Percentiles rank a stretch among this genome's conserved stretches.
phyloP scores from a whole-genome alignment of 176 grass and related monocot species.

The Oryza meridionalis region DNA sequence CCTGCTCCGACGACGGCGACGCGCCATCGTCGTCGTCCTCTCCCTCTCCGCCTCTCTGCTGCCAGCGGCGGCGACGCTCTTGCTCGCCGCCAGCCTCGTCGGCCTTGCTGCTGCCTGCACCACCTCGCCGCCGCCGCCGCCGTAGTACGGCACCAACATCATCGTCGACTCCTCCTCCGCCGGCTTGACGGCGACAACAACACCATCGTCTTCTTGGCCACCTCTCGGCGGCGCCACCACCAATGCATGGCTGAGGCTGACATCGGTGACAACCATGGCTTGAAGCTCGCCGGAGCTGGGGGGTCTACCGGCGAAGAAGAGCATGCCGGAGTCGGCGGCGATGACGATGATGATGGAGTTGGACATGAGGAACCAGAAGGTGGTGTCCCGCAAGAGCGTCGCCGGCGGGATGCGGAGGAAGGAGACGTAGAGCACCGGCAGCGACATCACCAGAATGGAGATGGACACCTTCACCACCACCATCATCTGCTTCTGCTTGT shows the following conservation, averaged over 20 bases:
- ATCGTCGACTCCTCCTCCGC: constrained; percentile 14
- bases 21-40: neutral
- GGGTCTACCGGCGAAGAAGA: constrained; percentile 47
- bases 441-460: constrained; percentile 73
- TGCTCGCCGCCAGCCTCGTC: constrained; percentile 30
- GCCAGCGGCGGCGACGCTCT: neutral
- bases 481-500: constrained; percentile 7
- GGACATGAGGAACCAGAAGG: constrained; percentile 99
- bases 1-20: constrained; percentile 33
- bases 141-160: neutral
- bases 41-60: constrained; percentile 28
- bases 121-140: neutral
- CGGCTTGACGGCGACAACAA: neutral
- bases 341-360: constrained; percentile 95
- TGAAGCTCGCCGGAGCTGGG: neutral
- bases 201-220: neutral
- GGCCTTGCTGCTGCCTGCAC: neutral
- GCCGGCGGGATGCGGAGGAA: constrained; percentile 79
- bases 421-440: constrained; percentile 88
- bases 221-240: neutral
- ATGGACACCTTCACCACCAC: constrained; percentile 57
- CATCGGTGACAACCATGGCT: neutral
- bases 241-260: constrained; percentile 25
- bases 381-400: constrained; percentile 81
- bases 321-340: constrained; percentile 72